Evolutionary conservation across 2,329 filamentous ascomycete genomes (phyloP), one percentile per base, ranked within the genome.

Genomic region (Dothistroma septosporum): DNA sequence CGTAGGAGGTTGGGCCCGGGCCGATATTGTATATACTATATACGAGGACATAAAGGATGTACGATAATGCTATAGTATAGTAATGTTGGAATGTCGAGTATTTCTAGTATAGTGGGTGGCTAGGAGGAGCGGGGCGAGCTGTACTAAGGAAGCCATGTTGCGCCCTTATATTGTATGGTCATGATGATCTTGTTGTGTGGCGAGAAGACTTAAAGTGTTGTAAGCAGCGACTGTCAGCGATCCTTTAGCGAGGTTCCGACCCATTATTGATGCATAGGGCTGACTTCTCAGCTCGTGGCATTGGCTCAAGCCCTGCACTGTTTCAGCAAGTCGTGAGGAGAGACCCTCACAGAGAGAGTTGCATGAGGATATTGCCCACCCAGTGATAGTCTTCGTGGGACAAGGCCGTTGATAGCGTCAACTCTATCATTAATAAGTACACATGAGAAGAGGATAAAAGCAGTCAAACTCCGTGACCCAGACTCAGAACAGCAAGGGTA

Each of bases 401-500:
- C 41, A 44, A 44, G 41, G 14, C 41, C 41, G 41, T 44, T 44
- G 8, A 44, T 4, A 16, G 41, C 41, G 16, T 44, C 16, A 19
- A 44, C 41, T 19, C 41, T 28, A 44, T 6, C 41, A 44, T 44
- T 44, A 44, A 44, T 19, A 44, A 44, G 9, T 44, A 44, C 41
- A 37, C 33, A 44, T 19, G 14, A 44, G 41, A 44, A 44, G 41
- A 44, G 41, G n/a, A 37, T 9, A 19, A 44, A 44, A 16, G 8
- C 7, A 44, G 35, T 44, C 4, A 19, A 9, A 44, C 41, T 44
- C 41, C 41, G 14, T 6, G n/a, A 3, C 41, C 31, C 28, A 32
- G 35, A 53, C 50, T 32, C 31, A 35, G 31, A 53, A 53, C 50
- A 35, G 50, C 28, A 53, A 53, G 50, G 50, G 50, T 53, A 53